These are phyloP conservation scores for Pyrenophora graminea DNA, from an alignment of 2,329 filamentous ascomycete species.

Conservation along the genomic window DNA sequence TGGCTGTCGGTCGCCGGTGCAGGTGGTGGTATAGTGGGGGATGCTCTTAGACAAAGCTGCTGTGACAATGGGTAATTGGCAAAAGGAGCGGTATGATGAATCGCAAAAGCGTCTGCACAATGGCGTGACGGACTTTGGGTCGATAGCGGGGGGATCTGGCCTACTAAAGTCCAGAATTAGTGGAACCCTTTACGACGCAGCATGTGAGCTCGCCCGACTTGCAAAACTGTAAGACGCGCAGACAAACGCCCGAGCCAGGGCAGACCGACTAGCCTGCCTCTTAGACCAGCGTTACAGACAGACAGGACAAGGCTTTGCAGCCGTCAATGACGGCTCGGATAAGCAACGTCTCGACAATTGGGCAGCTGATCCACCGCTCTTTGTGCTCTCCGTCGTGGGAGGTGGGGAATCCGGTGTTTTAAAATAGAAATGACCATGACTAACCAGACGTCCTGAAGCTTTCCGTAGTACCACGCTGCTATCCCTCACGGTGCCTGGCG, in stretches of 20 bases:
- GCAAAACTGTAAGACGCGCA: slow-evolving; percentile 1
- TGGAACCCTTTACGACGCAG: slow-evolving; percentile 1
- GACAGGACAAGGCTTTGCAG: background rate
- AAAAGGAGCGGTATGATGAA: slow-evolving; percentile 11
- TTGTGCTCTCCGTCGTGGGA: slow-evolving; percentile 11
- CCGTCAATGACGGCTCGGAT: slow-evolving; percentile 8
- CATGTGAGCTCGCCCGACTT: background rate
- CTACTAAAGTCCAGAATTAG: slow-evolving; percentile 11
- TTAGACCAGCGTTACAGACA: background rate
- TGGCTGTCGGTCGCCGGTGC: background rate
- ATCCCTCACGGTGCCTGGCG: slow-evolving; percentile 13
- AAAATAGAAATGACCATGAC: background rate
- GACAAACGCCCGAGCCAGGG: background rate
- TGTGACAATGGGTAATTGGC: slow-evolving; percentile 16
- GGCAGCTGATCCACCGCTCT: slow-evolving; percentile 35
- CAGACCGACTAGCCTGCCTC: slow-evolving; percentile 4
- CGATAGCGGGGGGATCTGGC: slow-evolving; percentile 8
- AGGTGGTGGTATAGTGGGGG: slow-evolving; percentile 9
- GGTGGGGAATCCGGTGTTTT: slow-evolving; percentile 5
- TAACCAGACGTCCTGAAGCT: background rate
- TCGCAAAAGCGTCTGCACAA: slow-evolving; percentile 7
- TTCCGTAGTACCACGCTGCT: slow-evolving; percentile 23
- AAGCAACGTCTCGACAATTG: slow-evolving; percentile 34
- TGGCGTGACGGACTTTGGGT: slow-evolving; percentile 2
- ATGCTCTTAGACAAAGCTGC: slow-evolving; percentile 12